Percentiles rank a stretch among this genome's conserved stretches.
phyloP scores from a whole-genome alignment of 2,329 filamentous ascomycete species.

The Fusarium albidum region DNA sequence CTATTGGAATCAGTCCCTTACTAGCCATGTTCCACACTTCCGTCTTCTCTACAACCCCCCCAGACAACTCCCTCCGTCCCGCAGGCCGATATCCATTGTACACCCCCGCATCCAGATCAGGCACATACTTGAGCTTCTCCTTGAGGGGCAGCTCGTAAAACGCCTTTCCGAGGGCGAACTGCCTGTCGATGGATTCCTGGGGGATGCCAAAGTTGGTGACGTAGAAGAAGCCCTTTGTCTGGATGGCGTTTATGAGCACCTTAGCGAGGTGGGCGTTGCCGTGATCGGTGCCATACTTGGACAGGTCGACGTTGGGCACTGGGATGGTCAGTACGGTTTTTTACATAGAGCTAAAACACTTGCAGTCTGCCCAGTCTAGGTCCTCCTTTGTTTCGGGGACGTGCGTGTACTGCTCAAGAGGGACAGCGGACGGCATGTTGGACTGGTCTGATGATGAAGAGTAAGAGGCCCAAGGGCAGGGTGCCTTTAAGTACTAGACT shows the following conservation, averaged over 20 bases:
- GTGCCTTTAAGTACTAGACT: background rate
- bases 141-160: constrained; percentile 62
- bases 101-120: constrained; percentile 57
- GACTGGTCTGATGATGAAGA: background rate
- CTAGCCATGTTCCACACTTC: constrained; percentile 51
- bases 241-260: constrained; percentile 44
- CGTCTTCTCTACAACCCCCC: constrained; percentile 51
- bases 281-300: constrained; percentile 43
- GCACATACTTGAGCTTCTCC: constrained; percentile 65
- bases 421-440: constrained; percentile 45
- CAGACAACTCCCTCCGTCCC: constrained; percentile 46
- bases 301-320: constrained; percentile 47
- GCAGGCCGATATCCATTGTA: constrained; percentile 66
- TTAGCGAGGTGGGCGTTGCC: constrained; percentile 43
- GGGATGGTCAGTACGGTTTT: background rate
- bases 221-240: constrained; percentile 44
- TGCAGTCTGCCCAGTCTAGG: constrained; percentile 49
- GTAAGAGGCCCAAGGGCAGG: background rate
- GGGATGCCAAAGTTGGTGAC: constrained; percentile 67
- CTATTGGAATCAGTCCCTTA: constrained; percentile 13
- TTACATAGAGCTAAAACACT: constrained; percentile 3
- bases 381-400: constrained; percentile 48
- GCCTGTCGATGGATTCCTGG: constrained; percentile 64
- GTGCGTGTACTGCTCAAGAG: constrained; percentile 45
- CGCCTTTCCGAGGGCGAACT: constrained; percentile 66